A percentile compares a stretch with the other conserved stretches of the same genome.
phyloP scores from a whole-genome alignment of 1,139 yeast species.

The Suhomyces ambrosiae region DNA sequence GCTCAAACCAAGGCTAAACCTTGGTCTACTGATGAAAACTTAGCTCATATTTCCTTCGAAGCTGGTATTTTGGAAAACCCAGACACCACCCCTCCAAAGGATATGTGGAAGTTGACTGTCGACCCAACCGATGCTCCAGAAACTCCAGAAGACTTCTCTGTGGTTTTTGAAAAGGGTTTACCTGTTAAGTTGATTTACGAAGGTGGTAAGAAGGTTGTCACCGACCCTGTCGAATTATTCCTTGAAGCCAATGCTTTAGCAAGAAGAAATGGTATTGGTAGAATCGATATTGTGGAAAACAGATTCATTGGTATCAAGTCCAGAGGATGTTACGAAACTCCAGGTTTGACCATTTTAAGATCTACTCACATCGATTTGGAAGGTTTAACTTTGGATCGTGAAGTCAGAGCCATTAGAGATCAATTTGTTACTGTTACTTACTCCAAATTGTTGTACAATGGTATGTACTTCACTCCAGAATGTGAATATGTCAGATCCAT shows the following conservation, averaged over 20 bases:
- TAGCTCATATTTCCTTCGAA: slow-evolving; percentile 98
- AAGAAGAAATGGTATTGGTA: slow-evolving; percentile 98
- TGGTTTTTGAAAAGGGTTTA: slow-evolving; percentile 81
- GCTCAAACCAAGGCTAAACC: slow-evolving; percentile 98
- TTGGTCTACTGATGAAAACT: slow-evolving; percentile 98
- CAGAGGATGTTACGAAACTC: slow-evolving; percentile 99
- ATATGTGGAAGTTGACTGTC: slow-evolving; percentile 98
- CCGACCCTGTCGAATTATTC: slow-evolving; percentile 91
- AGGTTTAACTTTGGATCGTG: slow-evolving; percentile 96
- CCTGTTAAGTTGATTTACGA: slow-evolving; percentile 80
- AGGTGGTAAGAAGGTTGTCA: slow-evolving; percentile 57
- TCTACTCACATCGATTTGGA: slow-evolving; percentile 92
- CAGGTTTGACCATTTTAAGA: slow-evolving; percentile 94
- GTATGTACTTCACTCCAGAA: slow-evolving; percentile 97
- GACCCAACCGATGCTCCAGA: slow-evolving; percentile 97
- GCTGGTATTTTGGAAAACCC: slow-evolving; percentile 99
- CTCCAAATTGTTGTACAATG: slow-evolving; percentile 90
- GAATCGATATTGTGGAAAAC: slow-evolving; percentile 98
- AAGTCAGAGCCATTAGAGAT: slow-evolving; percentile 96
- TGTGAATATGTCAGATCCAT: slow-evolving; percentile 92
- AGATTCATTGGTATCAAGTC: slow-evolving; percentile 98
- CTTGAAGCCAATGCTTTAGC: slow-evolving; percentile 91
- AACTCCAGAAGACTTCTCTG: slow-evolving; percentile 82
- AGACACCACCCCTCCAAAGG: slow-evolving; percentile 97
- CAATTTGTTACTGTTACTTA: slow-evolving; percentile 91